Evolutionary conservation across 768 basidiomycete species (phyloP).

Genomic region (Boletus fagicola): DNA sequence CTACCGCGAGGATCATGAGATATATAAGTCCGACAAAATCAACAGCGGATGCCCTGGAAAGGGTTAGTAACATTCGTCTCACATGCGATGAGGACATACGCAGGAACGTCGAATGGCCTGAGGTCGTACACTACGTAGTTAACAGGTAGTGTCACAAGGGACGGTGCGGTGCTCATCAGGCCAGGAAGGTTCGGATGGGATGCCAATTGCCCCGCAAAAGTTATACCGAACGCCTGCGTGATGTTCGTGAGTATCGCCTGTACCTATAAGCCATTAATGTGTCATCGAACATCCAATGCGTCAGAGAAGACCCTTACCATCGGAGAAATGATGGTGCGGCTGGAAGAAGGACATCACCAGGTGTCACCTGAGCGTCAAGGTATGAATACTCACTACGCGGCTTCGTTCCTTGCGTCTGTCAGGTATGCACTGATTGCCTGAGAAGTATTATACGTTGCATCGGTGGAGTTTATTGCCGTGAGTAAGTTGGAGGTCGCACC

Average conservation of each 20-base stretch:
- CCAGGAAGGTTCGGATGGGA: slow-evolving; percentile 27
- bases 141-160: slow-evolving; percentile 48
- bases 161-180: slow-evolving; percentile 47
- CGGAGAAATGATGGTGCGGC: slow-evolving; percentile 17
- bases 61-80: background rate
- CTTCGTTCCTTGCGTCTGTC: slow-evolving; percentile 55
- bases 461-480: slow-evolving; percentile 37
- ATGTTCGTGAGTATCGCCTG: slow-evolving; percentile 37
- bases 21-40: slow-evolving; percentile 57
- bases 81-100: slow-evolving; percentile 38
- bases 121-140: slow-evolving; percentile 49
- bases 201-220: slow-evolving; percentile 33
- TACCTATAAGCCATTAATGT: slow-evolving; percentile 16
- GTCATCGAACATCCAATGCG: background rate
- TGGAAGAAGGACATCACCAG: slow-evolving; percentile 12
- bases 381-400: slow-evolving; percentile 47
- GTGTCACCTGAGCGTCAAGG: background rate
- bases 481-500: slow-evolving; percentile 39
- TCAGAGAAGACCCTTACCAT: slow-evolving; percentile 3
- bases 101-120: slow-evolving; percentile 56
- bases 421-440: slow-evolving; percentile 48
- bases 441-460: slow-evolving; percentile 48
- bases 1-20: slow-evolving; percentile 37
- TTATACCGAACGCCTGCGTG: slow-evolving; percentile 35
- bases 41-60: slow-evolving; percentile 48